Percentiles rank a stretch among this genome's conserved stretches.
Evolutionary conservation across 1,139 yeast species (phyloP).

Genomic region (Blastobotrys malaysiensis): DNA sequence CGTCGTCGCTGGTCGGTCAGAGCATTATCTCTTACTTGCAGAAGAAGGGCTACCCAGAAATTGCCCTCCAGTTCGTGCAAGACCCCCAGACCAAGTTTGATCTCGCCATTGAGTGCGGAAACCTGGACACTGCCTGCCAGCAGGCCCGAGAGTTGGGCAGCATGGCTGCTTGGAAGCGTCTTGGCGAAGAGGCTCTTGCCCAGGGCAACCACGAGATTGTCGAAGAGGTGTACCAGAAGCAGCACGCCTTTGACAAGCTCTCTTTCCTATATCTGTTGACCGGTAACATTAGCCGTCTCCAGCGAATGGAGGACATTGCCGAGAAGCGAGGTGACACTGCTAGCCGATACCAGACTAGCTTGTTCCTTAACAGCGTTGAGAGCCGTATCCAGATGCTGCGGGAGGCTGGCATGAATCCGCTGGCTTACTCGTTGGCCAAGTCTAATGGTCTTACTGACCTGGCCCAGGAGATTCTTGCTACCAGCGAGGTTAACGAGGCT

Average conservation of each 20-base stretch:
- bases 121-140: constrained; percentile 76
- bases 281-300: constrained; percentile 70
- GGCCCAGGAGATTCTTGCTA: constrained; percentile 64
- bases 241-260: constrained; percentile 79
- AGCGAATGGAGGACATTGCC: constrained; percentile 85
- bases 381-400: constrained; percentile 71
- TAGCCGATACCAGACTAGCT: constrained; percentile 75
- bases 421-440: constrained; percentile 92
- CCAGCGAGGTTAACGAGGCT: constrained; percentile 53
- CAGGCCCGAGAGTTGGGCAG: constrained; percentile 79
- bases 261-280: constrained; percentile 81
- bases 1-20: constrained; percentile 92
- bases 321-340: constrained; percentile 80
- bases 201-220: constrained; percentile 87
- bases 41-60: constrained; percentile 83
- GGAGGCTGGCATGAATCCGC: constrained; percentile 75
- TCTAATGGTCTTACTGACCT: constrained; percentile 73
- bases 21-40: constrained; percentile 93
- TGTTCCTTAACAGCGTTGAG: constrained; percentile 70
- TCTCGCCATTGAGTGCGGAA: constrained; percentile 89
- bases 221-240: constrained; percentile 85
- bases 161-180: constrained; percentile 67
- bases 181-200: constrained; percentile 78
- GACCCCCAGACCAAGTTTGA: constrained; percentile 97
- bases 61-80: constrained; percentile 91